Base-by-base conservation (phyloP, 2,329 filamentous ascomycete genomes). In the Cladorrhinum sp. region DNA sequence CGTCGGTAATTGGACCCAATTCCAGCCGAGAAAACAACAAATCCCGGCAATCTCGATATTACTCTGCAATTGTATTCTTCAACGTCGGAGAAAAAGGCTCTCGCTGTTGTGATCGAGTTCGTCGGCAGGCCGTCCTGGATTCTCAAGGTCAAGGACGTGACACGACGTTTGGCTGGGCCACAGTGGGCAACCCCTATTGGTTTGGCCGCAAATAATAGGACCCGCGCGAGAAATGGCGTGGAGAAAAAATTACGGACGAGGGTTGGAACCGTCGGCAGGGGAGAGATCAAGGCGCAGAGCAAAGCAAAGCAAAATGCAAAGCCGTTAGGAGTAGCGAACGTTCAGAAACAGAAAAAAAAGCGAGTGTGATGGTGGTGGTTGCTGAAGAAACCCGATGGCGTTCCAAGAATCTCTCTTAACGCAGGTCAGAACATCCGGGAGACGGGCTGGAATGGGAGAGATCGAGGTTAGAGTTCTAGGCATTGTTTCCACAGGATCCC, bases 141-240 rank as follows among this genome's bases (percentile, higher is more conserved):
- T 55, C 48, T 61, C 36, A 56, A 55, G 58, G 59, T 57, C 57
- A 39, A 33, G 56, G 56, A 56, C 55, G 66, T 66, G 62, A 56
- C 61, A 65, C 65, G 62, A 62, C 48, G 56, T 65, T 62, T 55
- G 61, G 55, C 60, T 59, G 59, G 58, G 60, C 50, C 54, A 42
- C 57, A 54, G 56, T 51, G 59, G 59, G 46, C 30, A 63, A 62
- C 65, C 65, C 65, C 64, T 68, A 64, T 68, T 64, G 61, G 65
- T 55, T 58, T 61, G 61, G 51, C 57, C 64, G 58, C 55, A 67
- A 67, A 58, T 53, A 48, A 57, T n/a, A n/a, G n/a, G 63, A 58
- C 65, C 65, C 49, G 62, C 62, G 64, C 55, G 61, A 56, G 53
- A 58, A 50, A 46, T 46, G 58, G 59, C 46, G 56, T 50, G 28